Conservation (phyloP, 805 yeast genomes). For the Spathaspora boniae region DNA sequence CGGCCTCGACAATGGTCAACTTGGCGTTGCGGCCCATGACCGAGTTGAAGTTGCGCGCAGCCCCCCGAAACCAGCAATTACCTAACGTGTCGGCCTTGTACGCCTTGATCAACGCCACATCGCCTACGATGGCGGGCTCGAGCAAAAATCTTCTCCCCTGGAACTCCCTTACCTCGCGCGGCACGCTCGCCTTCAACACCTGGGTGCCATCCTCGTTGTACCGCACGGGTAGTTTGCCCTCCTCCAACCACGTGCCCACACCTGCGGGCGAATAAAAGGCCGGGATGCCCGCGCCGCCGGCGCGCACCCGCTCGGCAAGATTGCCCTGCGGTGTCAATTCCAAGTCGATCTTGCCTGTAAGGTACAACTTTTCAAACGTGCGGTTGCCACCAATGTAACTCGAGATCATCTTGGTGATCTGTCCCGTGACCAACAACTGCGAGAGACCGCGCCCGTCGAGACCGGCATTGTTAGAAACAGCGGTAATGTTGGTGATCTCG, state of each 20-base stretch:
- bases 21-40: constrained; percentile 45
- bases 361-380: constrained; percentile 36
- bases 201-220: constrained; percentile 32
- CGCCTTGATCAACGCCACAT: constrained; percentile 47
- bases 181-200: constrained; percentile 32
- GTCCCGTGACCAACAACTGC: constrained; percentile 37
- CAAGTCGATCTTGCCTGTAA: constrained; percentile 42
- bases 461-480: constrained; percentile 49
- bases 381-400: constrained; percentile 47
- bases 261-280: constrained; percentile 50
- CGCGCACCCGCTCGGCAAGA: constrained; percentile 46
- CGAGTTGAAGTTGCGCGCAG: constrained; percentile 45
- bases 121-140: constrained; percentile 44
- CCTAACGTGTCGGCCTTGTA: constrained; percentile 47
- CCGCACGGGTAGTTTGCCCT: constrained; percentile 44
- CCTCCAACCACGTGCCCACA: constrained; percentile 49
- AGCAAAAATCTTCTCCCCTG: constrained; percentile 40
- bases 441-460: constrained; percentile 43
- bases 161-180: constrained; percentile 42
- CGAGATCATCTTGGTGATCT: constrained; percentile 42
- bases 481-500: constrained; percentile 35
- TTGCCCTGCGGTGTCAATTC: constrained; percentile 52
- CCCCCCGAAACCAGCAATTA: constrained; percentile 44
- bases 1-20: constrained; percentile 49
- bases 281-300: constrained; percentile 48